phyloP scores from a whole-genome alignment of 2,329 filamentous ascomycete genomes.

The Xylariales sp. region DNA sequence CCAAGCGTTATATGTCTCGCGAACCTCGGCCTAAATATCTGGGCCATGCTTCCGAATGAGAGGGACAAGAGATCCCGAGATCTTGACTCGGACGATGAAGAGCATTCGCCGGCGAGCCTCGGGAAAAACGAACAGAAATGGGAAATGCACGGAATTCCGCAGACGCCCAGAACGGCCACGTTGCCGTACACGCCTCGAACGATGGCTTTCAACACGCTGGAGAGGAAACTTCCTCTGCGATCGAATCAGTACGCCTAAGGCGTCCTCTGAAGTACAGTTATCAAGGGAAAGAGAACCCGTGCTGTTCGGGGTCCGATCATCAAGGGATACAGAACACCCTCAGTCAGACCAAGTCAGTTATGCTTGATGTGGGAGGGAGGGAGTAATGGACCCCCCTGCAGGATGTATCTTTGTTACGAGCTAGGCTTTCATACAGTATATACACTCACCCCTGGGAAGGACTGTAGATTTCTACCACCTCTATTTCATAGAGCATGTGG shows the following conservation, averaged over 20 bases:
- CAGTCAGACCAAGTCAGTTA: no score
- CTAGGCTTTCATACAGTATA: background rate
- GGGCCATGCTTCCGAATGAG: constrained; percentile 53
- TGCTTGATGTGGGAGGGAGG: background rate
- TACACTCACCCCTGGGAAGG: no score
- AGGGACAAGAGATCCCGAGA: constrained; percentile 39
- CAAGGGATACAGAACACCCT: no score
- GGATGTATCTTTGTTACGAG: no score
- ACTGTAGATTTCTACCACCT: no score
- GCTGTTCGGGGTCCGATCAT: no score
- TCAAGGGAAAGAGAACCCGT: background rate
- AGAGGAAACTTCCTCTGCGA: constrained; percentile 52
- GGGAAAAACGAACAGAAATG: constrained; percentile 43
- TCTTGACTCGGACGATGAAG: constrained; percentile 35
- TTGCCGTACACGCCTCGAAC: constrained; percentile 61
- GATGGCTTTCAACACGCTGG: constrained; percentile 60
- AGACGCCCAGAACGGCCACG: constrained; percentile 27
- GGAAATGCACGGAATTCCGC: constrained; percentile 53
- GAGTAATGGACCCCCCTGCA: no score
- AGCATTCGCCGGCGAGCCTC: constrained; percentile 29
- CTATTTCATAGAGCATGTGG: no score
- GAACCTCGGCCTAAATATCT: constrained; percentile 56
- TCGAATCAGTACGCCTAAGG: constrained; percentile 21
- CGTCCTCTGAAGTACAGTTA: background rate
- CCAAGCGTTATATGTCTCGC: constrained; percentile 54